Conservation (phyloP, 2,329 filamentous ascomycete genomes). For the Diaporthe citri region DNA sequence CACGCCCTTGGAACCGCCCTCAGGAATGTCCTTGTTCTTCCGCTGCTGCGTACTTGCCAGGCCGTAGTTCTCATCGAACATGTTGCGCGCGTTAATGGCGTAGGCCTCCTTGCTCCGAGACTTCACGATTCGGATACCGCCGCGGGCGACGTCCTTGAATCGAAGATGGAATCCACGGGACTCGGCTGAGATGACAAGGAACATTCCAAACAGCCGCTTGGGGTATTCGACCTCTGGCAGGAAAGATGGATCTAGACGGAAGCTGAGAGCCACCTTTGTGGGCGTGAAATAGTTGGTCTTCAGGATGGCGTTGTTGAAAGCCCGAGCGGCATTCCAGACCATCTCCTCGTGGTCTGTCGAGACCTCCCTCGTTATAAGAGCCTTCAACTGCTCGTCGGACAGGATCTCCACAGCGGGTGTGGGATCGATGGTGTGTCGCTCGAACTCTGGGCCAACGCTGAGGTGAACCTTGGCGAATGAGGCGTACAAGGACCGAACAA, state of each 20-base stretch:
- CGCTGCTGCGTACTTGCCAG: constrained; percentile 98
- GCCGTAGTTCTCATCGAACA: constrained; percentile 99
- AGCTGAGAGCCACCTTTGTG: constrained; percentile 97
- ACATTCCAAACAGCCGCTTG: constrained; percentile 96
- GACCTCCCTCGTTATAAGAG: constrained; percentile 82
- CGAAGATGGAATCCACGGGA: constrained; percentile 97
- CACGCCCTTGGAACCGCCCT: constrained; percentile 98
- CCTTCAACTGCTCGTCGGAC: constrained; percentile 79
- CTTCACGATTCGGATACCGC: constrained; percentile 98
- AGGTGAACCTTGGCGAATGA: constrained; percentile 92
- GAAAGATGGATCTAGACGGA: constrained; percentile 91
- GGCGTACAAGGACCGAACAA: constrained; percentile 90
- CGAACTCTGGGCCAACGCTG: constrained; percentile 63
- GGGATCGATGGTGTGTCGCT: constrained; percentile 65
- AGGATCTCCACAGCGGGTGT: constrained; percentile 76
- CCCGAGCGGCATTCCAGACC: constrained; percentile 96
- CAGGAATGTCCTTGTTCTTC: constrained; percentile 99
- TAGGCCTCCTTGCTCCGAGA: constrained; percentile 97
- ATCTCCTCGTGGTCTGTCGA: constrained; percentile 96
- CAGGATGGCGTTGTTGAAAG: constrained; percentile 92
- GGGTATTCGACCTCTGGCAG: constrained; percentile 93
- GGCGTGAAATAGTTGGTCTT: constrained; percentile 99
- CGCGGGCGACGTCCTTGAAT: constrained; percentile 96
- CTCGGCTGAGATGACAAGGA: constrained; percentile 96
- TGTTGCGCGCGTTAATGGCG: constrained; percentile 92